Evolutionary conservation across 2,329 filamentous ascomycete species (phyloP).

Genomic region (Xylaria digitata): DNA sequence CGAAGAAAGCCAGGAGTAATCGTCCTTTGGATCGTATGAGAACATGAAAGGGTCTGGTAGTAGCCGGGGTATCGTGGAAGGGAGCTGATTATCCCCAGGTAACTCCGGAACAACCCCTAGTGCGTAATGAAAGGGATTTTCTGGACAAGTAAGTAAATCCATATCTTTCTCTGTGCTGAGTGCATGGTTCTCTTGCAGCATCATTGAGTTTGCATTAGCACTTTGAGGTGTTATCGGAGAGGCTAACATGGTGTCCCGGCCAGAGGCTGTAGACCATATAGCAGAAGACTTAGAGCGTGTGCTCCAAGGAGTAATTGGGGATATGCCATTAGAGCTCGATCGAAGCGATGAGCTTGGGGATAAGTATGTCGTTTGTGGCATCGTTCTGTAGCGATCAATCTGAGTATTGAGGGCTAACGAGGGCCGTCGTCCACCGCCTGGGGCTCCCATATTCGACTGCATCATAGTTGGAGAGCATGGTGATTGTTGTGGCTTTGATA

Average conservation of each 20-base stretch:
- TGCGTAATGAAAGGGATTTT: conserved; percentile 46
- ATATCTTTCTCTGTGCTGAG: conserved; percentile 43
- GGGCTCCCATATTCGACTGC: conserved; percentile 25
- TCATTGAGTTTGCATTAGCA: conserved; percentile 44
- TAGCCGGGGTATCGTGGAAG: conserved; percentile 49
- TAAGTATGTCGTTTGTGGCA: conserved; percentile 43
- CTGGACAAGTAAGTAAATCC: conserved; percentile 43
- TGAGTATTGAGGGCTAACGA: conserved; percentile 50
- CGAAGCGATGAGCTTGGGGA: conserved; percentile 51
- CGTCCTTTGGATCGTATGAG: conserved; percentile 50
- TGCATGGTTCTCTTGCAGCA: conserved; percentile 46
- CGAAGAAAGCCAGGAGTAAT: conserved; percentile 50
- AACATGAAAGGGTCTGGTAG: conserved; percentile 53
- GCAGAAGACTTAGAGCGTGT: conserved; percentile 44
- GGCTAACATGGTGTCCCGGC: conserved; percentile 57
- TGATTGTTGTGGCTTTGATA: conserved; percentile 15
- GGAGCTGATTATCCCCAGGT: conserved; percentile 56
- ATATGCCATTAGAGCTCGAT: conserved; percentile 56
- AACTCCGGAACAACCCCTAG: conserved; percentile 55
- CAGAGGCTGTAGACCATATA: conserved; percentile 56
- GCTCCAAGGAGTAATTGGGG: conserved; percentile 61
- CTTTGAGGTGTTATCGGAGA: conserved; percentile 58
- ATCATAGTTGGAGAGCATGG: conserved; percentile 21
- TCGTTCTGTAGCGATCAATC: conserved; percentile 45
- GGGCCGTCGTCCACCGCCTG: conserved; percentile 41